Percentiles rank a stretch among this genome's conserved stretches.
Evolutionary conservation across 192 early-diverging fungal species (phyloP).

Genomic region (Backusella sp.): DNA sequence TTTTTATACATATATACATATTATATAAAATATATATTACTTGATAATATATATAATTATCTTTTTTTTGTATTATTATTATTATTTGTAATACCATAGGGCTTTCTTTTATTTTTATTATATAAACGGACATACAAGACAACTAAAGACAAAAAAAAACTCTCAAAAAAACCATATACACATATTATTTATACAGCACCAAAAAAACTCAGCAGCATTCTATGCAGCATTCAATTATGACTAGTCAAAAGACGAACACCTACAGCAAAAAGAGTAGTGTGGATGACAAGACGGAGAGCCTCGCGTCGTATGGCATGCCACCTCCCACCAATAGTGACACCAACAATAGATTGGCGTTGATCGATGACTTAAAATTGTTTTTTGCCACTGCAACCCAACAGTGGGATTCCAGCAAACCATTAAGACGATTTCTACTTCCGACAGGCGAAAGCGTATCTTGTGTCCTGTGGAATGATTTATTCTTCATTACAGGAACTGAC

Average conservation of each 20-base stretch:
- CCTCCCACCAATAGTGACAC: conserved; percentile 24
- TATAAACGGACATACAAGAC: conserved; percentile 10
- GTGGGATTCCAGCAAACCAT: conserved; percentile 58
- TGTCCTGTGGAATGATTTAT: conserved; percentile 90
- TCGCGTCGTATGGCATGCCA: conserved; percentile 21
- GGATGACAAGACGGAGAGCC: neutral
- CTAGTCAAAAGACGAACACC: conserved; percentile 6
- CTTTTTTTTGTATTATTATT: conserved; percentile 6
- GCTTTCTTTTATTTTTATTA: conserved; percentile 13
- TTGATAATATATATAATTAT: neutral
- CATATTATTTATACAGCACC: neutral
- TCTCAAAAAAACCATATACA: neutral
- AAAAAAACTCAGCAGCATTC: conserved; percentile 6
- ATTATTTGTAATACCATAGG: neutral
- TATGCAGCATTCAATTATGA: conserved; percentile 15
- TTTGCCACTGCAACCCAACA: conserved; percentile 65
- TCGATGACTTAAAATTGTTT: conserved; percentile 57
- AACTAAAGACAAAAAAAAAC: conserved; percentile 10
- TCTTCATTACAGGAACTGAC: conserved; percentile 96
- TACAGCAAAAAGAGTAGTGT: conserved; percentile 7
- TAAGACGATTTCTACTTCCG: conserved; percentile 65
- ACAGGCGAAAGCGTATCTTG: conserved; percentile 91
- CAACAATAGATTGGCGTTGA: conserved; percentile 25
- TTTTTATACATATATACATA: neutral
- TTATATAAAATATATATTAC: conserved; percentile 5